Evolutionary conservation across 139 green algal genomes (phyloP).

Genomic region (Chlamydomonas schloesseri): DNA sequence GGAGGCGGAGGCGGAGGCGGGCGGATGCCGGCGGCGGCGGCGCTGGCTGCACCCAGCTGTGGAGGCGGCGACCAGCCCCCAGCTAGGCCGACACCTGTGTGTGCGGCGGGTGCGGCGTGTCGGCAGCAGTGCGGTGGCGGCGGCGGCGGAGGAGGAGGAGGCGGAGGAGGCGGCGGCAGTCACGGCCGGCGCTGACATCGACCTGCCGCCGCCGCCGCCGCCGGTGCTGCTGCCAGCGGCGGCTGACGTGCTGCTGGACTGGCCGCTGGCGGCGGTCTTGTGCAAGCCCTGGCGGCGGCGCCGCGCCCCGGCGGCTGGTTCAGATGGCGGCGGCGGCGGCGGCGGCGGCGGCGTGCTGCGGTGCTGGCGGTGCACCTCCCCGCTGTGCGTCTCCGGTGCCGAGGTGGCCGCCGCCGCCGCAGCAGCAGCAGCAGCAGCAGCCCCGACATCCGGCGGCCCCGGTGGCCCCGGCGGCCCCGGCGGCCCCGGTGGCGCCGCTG

Average conservation of each 20-base stretch:
- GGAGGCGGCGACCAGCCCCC: background rate
- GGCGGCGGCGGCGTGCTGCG: conserved; percentile 6
- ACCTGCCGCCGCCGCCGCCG: too few relatives aligned
- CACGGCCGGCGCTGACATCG: too few relatives aligned
- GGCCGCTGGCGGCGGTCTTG: conserved; percentile 44
- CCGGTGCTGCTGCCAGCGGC: conserved; percentile 41
- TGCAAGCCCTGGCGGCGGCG: conserved; percentile 45
- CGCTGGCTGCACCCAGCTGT: background rate
- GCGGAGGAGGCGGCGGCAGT: background rate
- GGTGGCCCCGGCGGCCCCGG: too few relatives aligned
- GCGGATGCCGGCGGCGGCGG: background rate
- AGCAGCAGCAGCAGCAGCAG: too few relatives aligned
- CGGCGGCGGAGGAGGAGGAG: too few relatives aligned
- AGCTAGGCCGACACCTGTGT: conserved; percentile 22
- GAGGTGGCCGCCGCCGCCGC: too few relatives aligned
- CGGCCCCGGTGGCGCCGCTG: too few relatives aligned
- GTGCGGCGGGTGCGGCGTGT: background rate
- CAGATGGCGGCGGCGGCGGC: background rate
- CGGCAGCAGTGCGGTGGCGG: too few relatives aligned
- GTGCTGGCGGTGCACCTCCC: conserved; percentile 39
- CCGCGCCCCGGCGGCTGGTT: too few relatives aligned
- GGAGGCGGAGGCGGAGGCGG: too few relatives aligned
- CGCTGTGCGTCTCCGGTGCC: background rate
- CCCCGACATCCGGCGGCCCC: too few relatives aligned
- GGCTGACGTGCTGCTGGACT: conserved; percentile 49